Percentiles rank a stretch among this genome's conserved stretches.
Conservation (phyloP, 768 basidiomycete genomes). For the Podaxis carcinomalis region DNA sequence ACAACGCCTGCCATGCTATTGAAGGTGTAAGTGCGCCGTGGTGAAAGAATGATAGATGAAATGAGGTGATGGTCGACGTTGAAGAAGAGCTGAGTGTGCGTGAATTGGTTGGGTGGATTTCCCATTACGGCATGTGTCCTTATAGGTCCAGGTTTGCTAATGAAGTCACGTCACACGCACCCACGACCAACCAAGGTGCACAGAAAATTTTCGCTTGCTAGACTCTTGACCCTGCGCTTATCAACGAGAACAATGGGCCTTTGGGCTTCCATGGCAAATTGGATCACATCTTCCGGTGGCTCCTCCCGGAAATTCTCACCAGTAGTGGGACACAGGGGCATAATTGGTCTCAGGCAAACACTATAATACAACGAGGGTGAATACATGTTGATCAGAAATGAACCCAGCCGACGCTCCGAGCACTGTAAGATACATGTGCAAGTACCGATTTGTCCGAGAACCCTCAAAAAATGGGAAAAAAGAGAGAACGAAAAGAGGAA, state of each 20-base stretch:
- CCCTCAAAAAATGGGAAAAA: not conserved
- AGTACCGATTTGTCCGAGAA: conserved; percentile 12
- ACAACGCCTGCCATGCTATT: conserved; percentile 6
- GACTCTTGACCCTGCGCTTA: conserved; percentile 4
- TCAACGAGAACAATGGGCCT: conserved; percentile 8
- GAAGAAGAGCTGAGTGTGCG: conserved; percentile 11
- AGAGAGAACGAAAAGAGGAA: not conserved
- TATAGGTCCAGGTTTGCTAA: conserved; percentile 29
- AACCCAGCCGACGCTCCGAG: conserved; percentile 16
- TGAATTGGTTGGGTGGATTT: conserved; percentile 9
- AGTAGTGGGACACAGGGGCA: not conserved
- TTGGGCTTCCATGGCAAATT: not conserved
- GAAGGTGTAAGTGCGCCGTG: conserved; percentile 7
- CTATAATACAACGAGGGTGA: conserved; percentile 11
- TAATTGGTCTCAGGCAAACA: conserved; percentile 14
- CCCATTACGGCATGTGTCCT: conserved; percentile 15
- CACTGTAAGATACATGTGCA: conserved; percentile 3
- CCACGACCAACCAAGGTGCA: not conserved
- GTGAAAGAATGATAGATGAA: conserved; percentile 5
- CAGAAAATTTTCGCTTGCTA: not conserved
- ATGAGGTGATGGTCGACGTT: conserved; percentile 6
- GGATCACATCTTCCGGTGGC: not conserved
- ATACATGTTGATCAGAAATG: conserved; percentile 11
- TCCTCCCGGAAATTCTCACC: not conserved
- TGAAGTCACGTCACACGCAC: not conserved